These are phyloP conservation scores for Saccharomyces pastorianus DNA, from an alignment of 1,139 yeast genomes.

Conservation along the genomic window DNA sequence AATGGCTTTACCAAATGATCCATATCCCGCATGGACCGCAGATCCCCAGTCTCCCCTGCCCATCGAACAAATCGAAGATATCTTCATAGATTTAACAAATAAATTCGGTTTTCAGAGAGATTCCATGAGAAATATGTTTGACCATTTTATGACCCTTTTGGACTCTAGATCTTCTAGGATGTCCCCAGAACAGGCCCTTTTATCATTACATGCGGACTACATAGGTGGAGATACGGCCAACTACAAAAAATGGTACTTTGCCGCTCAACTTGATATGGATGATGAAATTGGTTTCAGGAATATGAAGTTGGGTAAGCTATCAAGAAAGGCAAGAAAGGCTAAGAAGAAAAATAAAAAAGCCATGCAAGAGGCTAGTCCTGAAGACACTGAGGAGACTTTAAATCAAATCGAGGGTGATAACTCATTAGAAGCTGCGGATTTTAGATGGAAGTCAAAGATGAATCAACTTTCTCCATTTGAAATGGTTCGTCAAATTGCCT, in stretches of 20 bases:
- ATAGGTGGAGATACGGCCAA: slow-evolving; percentile 92
- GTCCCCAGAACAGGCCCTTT: slow-evolving; percentile 91
- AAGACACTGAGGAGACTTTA: slow-evolving; percentile 39
- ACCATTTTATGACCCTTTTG: slow-evolving; percentile 83
- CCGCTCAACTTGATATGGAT: slow-evolving; percentile 81
- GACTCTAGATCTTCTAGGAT: slow-evolving; percentile 95
- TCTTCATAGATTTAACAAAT: slow-evolving; percentile 80
- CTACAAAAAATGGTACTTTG: slow-evolving; percentile 92
- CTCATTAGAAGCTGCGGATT: slow-evolving; percentile 71
- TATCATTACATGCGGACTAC: slow-evolving; percentile 91
- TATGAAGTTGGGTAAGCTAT: slow-evolving; percentile 70
- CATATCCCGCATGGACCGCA: slow-evolving; percentile 94
- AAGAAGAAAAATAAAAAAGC: slow-evolving; percentile 58
- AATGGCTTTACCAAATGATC: slow-evolving; percentile 51
- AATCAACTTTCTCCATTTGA: slow-evolving; percentile 60
- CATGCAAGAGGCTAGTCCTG: slow-evolving; percentile 40
- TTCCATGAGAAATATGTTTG: slow-evolving; percentile 94
- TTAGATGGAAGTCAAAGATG: slow-evolving; percentile 77
- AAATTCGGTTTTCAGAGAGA: slow-evolving; percentile 97
- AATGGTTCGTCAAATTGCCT: slow-evolving; percentile 82
- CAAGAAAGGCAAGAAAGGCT: slow-evolving; percentile 46
- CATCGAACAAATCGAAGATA: slow-evolving; percentile 83
- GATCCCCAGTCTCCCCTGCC: slow-evolving; percentile 82
- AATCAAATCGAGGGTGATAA: slow-evolving; percentile 85
- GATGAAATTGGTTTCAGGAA: slow-evolving; percentile 71